A percentile compares a stretch with the other conserved stretches of the same genome.
phyloP scores from a whole-genome alignment of 306 rosid genomes.

The Luffa acutangula region DNA sequence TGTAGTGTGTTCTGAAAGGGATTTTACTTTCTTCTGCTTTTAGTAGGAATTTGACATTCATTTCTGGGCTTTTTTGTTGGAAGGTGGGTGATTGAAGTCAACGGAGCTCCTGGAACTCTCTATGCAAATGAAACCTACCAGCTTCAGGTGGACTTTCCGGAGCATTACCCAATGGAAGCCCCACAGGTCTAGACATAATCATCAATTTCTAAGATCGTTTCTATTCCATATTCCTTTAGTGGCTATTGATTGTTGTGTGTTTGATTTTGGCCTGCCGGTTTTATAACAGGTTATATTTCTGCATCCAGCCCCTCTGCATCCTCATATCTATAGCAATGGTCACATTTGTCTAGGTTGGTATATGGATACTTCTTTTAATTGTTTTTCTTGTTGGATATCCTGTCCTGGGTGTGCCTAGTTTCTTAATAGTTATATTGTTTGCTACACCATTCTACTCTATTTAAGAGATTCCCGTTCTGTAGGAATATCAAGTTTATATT shows the following conservation, averaged over 20 bases:
- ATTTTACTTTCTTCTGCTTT: not conserved
- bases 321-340: constrained; percentile 97
- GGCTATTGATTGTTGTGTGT: constrained; percentile 8
- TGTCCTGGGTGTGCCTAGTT: not conserved
- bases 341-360: constrained; percentile 91
- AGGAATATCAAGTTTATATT: not conserved
- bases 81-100: constrained; percentile 99
- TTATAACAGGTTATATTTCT: constrained; percentile 72
- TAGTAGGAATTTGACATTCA: not conserved
- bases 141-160: constrained; percentile 99
- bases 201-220: not conserved
- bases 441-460: not conserved
- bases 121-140: constrained; percentile 83
- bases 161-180: constrained; percentile 99
- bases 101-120: constrained; percentile 95
- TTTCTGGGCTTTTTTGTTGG: constrained; percentile 8
- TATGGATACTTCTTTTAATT: not conserved
- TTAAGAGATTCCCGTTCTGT: not conserved
- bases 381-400: not conserved
- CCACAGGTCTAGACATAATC: constrained; percentile 58
- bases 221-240: not conserved
- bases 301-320: constrained; percentile 97
- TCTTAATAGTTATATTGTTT: not conserved
- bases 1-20: not conserved
- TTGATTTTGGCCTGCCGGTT: constrained; percentile 17